Conservation (phyloP, 176 grass and related monocot genomes). For the Cenchrus americanus region DNA sequence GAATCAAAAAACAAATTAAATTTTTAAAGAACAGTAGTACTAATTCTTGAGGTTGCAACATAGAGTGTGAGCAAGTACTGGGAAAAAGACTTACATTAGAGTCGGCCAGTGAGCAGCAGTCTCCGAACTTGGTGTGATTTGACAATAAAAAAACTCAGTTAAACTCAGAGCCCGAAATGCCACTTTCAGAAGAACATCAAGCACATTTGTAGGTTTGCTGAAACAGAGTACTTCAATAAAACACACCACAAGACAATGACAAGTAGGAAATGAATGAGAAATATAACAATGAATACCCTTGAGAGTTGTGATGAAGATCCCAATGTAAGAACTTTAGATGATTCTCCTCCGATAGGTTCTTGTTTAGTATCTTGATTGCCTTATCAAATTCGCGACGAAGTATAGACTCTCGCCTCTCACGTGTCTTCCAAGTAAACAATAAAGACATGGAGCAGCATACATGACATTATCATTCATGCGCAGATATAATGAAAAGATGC, state of each 20-base stretch:
- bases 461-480: constrained; percentile 31
- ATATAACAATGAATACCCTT: constrained; percentile 58
- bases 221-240: constrained; percentile 45
- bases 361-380: constrained; percentile 75
- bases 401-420: constrained; percentile 85
- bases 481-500: constrained; percentile 22
- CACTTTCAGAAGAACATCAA: constrained; percentile 77
- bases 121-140: constrained; percentile 57
- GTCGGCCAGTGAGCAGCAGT: constrained; percentile 52
- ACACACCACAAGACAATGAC: constrained; percentile 1
- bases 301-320: constrained; percentile 91
- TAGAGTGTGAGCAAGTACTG: constrained; percentile 11
- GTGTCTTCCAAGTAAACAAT: constrained; percentile 59
- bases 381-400: constrained; percentile 80
- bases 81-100: constrained; percentile 53
- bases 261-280: constrained; percentile 18
- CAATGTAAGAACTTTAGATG: constrained; percentile 87
- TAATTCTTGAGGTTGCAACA: background rate
- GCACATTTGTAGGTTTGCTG: constrained; percentile 79
- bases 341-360: constrained; percentile 57
- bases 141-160: constrained; percentile 82
- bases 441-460: constrained; percentile 11
- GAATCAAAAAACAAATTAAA: constrained; percentile 11
- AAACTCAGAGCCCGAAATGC: constrained; percentile 66
- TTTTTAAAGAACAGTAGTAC: constrained; percentile 28